Conservation (phyloP, 2,329 filamentous ascomycete species). For the Pestalotiopsis sp. region DNA sequence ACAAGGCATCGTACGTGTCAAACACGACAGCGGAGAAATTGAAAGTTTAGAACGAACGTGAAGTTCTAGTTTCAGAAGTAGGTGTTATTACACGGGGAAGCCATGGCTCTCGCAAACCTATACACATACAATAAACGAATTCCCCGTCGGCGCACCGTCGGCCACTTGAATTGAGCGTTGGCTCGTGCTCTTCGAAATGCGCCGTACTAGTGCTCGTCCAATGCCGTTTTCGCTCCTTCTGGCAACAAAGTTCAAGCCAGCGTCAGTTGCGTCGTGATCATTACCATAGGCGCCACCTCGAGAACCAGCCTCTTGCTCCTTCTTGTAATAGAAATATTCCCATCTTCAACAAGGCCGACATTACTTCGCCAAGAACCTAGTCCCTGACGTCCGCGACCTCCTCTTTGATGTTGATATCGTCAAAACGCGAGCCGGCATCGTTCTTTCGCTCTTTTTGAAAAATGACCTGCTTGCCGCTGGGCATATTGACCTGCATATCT, state of each 20-base stretch:
- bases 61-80: too few relatives aligned
- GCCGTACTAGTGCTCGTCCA: background rate
- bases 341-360: conserved; percentile 21
- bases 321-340: conserved; percentile 19
- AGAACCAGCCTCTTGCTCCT: conserved; percentile 15
- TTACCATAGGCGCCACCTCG: conserved; percentile 10
- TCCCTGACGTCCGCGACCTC: conserved; percentile 27
- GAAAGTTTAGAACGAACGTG: background rate
- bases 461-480: conserved; percentile 23
- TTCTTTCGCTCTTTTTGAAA: conserved; percentile 18
- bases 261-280: too few relatives aligned
- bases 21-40: background rate
- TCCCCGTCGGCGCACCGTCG: too few relatives aligned
- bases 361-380: conserved; percentile 29
- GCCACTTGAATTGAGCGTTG: background rate
- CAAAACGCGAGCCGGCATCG: conserved; percentile 10
- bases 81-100: too few relatives aligned
- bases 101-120: too few relatives aligned
- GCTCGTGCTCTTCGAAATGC: background rate
- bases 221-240: background rate
- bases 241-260: background rate
- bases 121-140: too few relatives aligned
- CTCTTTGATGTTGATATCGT: conserved; percentile 20
- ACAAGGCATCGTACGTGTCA: background rate
- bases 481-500: conserved; percentile 14